Conservation (phyloP, 495 filamentous ascomycete genomes). For the Clohesyomyces aquaticus region DNA sequence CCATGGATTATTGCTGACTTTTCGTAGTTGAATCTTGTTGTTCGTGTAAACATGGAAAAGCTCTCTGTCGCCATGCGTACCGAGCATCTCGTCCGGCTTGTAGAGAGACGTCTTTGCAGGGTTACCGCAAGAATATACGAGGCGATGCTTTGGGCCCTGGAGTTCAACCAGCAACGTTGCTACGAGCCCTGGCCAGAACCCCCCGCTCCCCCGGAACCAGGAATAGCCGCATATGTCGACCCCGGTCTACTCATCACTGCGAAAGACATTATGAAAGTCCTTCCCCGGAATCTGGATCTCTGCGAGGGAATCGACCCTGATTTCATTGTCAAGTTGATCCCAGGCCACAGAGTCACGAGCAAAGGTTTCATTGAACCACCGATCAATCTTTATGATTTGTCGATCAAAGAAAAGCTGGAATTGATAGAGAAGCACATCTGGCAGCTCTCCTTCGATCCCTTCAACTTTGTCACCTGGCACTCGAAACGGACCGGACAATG, state of each 20-base stretch:
- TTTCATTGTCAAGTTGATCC: not conserved
- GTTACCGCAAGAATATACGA: conserved; percentile 76
- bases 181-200: conserved; percentile 46
- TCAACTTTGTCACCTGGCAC: conserved; percentile 66
- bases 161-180: conserved; percentile 69
- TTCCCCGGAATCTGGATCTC: conserved; percentile 31
- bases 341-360: not conserved
- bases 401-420: conserved; percentile 37
- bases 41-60: conserved; percentile 86
- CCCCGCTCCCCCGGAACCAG: conserved; percentile 11
- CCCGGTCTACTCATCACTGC: conserved; percentile 7
- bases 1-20: not conserved
- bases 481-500: conserved; percentile 52
- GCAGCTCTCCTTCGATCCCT: conserved; percentile 72
- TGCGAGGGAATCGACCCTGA: conserved; percentile 31
- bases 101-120: conserved; percentile 61
- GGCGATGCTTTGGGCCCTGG: conserved; percentile 68
- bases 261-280: conserved; percentile 18
- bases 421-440: conserved; percentile 77
- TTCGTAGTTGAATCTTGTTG: conserved; percentile 56
- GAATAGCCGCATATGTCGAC: conserved; percentile 1
- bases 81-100: conserved; percentile 67
- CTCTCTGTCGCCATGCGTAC: conserved; percentile 80
- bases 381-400: conserved; percentile 13
- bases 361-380: conserved; percentile 5